Conservation (phyloP, 192 early-diverging fungal species). For the Phycomyces nitens region DNA sequence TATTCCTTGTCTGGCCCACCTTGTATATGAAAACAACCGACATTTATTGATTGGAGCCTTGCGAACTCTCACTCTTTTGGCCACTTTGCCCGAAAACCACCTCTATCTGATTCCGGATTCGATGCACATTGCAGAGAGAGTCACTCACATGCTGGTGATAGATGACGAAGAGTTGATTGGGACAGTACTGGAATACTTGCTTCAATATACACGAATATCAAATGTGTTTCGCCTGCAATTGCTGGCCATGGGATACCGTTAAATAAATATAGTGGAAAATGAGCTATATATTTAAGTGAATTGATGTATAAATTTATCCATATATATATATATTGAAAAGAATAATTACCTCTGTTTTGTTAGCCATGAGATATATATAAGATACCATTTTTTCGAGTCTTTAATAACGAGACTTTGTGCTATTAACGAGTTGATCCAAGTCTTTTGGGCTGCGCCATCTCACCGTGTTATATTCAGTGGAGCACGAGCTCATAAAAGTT, state of each 20-base stretch:
- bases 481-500: too few relatives aligned
- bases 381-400: too few relatives aligned
- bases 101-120: conserved; percentile 46
- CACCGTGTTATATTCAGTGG: too few relatives aligned
- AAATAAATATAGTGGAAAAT: too few relatives aligned
- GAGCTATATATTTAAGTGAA: too few relatives aligned
- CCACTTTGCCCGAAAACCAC: conserved; percentile 52
- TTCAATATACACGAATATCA: conserved; percentile 55
- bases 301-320: too few relatives aligned
- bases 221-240: conserved; percentile 42
- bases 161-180: conserved; percentile 68
- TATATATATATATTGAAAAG: too few relatives aligned
- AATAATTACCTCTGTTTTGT: too few relatives aligned
- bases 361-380: too few relatives aligned
- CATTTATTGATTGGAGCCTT: conserved; percentile 57
- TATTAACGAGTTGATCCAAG: too few relatives aligned
- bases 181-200: conserved; percentile 65
- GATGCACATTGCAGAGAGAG: conserved; percentile 47
- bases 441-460: too few relatives aligned
- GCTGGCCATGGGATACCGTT: conserved; percentile 27
- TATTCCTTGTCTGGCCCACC: conserved; percentile 55
- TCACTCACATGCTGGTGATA: conserved; percentile 58
- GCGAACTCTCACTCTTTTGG: conserved; percentile 55
- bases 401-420: too few relatives aligned
- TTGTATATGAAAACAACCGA: conserved; percentile 58